Evolutionary conservation across 768 basidiomycete genomes (phyloP).

Genomic region (Boletus patriciae): DNA sequence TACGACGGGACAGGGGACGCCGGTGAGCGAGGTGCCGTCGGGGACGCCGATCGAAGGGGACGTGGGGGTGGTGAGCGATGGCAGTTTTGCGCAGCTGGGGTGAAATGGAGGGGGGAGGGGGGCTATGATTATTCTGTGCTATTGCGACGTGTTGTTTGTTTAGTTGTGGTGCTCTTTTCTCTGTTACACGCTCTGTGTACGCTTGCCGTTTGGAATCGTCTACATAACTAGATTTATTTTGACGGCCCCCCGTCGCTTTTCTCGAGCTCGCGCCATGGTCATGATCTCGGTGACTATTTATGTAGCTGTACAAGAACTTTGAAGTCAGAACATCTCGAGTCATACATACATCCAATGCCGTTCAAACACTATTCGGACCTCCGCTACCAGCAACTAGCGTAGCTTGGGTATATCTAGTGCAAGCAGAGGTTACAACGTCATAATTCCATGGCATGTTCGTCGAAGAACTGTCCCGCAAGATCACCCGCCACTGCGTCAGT

Average conservation of each 20-base stretch:
- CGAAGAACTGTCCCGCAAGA: conserved; percentile 16
- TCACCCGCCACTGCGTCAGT: conserved; percentile 5
- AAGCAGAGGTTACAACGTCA: background rate
- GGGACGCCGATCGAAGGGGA: conserved; percentile 49
- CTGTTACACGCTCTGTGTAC: conserved; percentile 8
- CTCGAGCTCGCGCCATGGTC: background rate
- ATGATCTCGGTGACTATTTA: background rate
- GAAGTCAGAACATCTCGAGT: background rate
- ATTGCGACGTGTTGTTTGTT: conserved; percentile 22
- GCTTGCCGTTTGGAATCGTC: conserved; percentile 2
- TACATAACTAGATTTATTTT: conserved; percentile 2
- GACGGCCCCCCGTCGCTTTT: background rate
- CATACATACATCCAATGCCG: background rate
- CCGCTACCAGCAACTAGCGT: background rate
- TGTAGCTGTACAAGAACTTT: too few species aligned
- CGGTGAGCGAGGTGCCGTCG: conserved; percentile 52
- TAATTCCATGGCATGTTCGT: conserved; percentile 8
- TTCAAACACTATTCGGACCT: background rate
- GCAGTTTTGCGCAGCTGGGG: conserved; percentile 51
- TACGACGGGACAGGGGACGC: conserved; percentile 60
- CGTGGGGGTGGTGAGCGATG: conserved; percentile 56
- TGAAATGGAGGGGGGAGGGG: conserved; percentile 17
- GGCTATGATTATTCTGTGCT: conserved; percentile 30
- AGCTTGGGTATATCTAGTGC: background rate
- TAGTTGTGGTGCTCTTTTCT: conserved; percentile 1